Evolutionary conservation across 2,329 filamentous ascomycete genomes (phyloP).

Genomic region (Epichloe amarillans): DNA sequence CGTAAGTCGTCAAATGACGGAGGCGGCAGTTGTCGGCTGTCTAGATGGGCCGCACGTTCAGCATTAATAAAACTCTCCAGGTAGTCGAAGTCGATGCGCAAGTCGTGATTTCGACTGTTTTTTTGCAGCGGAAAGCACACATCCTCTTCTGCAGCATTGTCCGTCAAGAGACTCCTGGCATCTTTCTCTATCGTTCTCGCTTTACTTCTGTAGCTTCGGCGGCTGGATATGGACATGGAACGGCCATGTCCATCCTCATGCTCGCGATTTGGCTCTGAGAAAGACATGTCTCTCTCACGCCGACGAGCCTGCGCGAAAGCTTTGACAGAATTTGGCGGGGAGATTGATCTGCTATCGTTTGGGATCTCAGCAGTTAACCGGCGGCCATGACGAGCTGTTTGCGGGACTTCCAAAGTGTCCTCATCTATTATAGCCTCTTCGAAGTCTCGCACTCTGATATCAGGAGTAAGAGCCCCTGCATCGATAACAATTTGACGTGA

Average conservation of each 20-base stretch:
- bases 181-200: conserved; percentile 50
- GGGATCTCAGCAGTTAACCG: conserved; percentile 44
- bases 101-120: conserved; percentile 52
- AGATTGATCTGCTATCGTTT: conserved; percentile 53
- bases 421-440: conserved; percentile 69
- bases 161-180: conserved; percentile 45
- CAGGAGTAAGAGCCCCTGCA: conserved; percentile 14
- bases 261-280: conserved; percentile 33
- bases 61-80: conserved; percentile 78
- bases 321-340: conserved; percentile 93
- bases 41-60: conserved; percentile 35
- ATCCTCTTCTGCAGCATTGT: conserved; percentile 68
- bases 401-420: conserved; percentile 48
- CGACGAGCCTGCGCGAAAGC: conserved; percentile 87
- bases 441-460: conserved; percentile 59
- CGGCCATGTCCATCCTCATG: conserved; percentile 44
- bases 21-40: conserved; percentile 33
- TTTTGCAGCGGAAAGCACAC: conserved; percentile 78
- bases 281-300: conserved; percentile 59
- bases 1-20: conserved; percentile 22
- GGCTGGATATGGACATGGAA: conserved; percentile 56
- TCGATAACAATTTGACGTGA: conserved; percentile 32
- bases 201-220: conserved; percentile 43
- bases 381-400: conserved; percentile 30
- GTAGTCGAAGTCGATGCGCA: conserved; percentile 84